Evolutionary conservation across 164 flowering plant species (phyloP), one percentile per base, ranked within the genome.

Genomic region (Berberis thunbergii): DNA sequence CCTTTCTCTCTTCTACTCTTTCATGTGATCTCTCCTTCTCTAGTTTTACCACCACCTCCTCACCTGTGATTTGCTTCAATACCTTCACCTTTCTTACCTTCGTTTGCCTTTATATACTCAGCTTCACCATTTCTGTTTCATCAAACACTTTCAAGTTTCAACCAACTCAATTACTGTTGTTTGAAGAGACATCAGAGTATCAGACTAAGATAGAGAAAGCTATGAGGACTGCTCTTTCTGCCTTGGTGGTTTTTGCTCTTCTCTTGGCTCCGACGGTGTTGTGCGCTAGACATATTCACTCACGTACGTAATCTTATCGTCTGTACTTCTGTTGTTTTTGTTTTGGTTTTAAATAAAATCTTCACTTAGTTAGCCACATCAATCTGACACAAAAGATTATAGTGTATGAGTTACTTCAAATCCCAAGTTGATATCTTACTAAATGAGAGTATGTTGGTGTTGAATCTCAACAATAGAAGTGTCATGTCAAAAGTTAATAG

Each of bases 31-130:
- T 57, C 13, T 53, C 40, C 43, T 3, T 40, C 60, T 1, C 41
- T 4, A 26, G 3, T 61, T 42, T 45, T 63, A 1, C 62, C 12
- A 41, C 8, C 77, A 39, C 68, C 26, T 26, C 67, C 45, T 62
- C 52, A 58, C 69, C 75, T 81, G 81, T 79, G 81, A 79, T 70
- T 67, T 61, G 66, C 77, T 77, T 81, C 84, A 83, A 77, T 81
- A 26, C 26, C 26, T 26, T 26, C 26, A 26, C 26, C 26, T 26
- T 26, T 26, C 26, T 26, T 26, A 26, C 26, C 26, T 26, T 26
- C 26, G 26, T 26, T 26, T 72, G 71, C 46, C 7, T 50, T 55
- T 26, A 45, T 38, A 2, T 2, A 43, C 4, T 66, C 7, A 6
- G n/a, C 50, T 38, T 42, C 65, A 62, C 9, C 57, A 62, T 12